Conservation (phyloP, 2,329 filamentous ascomycete genomes). For the Bimuria novae-zelandiae region DNA sequence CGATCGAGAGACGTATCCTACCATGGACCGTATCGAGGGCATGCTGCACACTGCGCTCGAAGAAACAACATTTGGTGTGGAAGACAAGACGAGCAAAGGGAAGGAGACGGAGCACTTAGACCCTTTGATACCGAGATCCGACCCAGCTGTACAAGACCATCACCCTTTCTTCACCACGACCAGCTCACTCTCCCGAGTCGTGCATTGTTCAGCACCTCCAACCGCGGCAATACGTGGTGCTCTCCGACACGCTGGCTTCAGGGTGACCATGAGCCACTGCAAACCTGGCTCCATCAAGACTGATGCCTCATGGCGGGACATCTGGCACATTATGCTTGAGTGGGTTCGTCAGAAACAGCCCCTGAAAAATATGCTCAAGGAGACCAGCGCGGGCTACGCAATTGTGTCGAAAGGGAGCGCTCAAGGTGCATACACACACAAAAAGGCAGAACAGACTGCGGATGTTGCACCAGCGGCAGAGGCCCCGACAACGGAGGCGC, state of each 20-base stretch:
- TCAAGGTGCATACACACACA: conserved; percentile 24
- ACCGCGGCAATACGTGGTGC: conserved; percentile 81
- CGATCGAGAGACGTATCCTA: conserved; percentile 74
- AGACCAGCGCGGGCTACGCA: conserved; percentile 71
- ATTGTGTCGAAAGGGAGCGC: conserved; percentile 58
- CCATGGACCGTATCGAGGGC: conserved; percentile 79
- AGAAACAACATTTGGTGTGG: conserved; percentile 57
- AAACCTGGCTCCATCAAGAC: conserved; percentile 91
- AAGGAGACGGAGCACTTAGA: conserved; percentile 33
- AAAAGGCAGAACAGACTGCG: conserved; percentile 5
- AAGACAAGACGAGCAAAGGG: conserved; percentile 23
- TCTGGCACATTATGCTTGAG: conserved; percentile 94
- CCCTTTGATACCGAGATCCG: conserved; percentile 45
- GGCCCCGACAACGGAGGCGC: conserved; percentile 2
- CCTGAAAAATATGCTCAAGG: conserved; percentile 73
- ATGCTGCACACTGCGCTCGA: conserved; percentile 90
- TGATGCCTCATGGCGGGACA: conserved; percentile 83
- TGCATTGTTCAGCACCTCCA: conserved; percentile 81
- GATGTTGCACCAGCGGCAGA: conserved; percentile 5
- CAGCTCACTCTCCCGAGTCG: conserved; percentile 70
- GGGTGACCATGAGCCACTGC: conserved; percentile 83
- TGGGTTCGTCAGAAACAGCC: conserved; percentile 84
- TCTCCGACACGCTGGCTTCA: conserved; percentile 78
- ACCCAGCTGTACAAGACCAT: conserved; percentile 60
- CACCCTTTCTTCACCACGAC: conserved; percentile 88